A percentile compares a stretch with the other conserved stretches of the same genome.
phyloP scores from a whole-genome alignment of 768 basidiomycete genomes.

The Polyporus arcularius region DNA sequence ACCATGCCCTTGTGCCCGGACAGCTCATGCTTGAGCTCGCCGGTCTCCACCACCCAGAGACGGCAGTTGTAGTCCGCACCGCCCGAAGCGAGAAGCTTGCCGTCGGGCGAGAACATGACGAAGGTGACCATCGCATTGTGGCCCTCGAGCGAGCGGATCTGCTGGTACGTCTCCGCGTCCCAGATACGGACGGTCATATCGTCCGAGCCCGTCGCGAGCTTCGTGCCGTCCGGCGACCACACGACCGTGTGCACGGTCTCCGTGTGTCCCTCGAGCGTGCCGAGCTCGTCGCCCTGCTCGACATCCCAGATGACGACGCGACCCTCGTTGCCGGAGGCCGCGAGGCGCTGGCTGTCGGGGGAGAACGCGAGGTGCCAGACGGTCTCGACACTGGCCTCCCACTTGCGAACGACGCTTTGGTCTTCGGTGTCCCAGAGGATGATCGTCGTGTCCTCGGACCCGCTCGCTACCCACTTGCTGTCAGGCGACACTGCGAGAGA shows the following conservation, averaged over 20 bases:
- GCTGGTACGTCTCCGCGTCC: slow-evolving; percentile 11
- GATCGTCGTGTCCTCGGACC: slow-evolving; percentile 12
- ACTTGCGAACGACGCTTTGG: neutral
- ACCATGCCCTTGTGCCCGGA: slow-evolving; percentile 19
- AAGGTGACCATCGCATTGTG: slow-evolving; percentile 10
- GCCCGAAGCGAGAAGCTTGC: slow-evolving; percentile 7
- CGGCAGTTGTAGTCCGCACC: slow-evolving; percentile 1
- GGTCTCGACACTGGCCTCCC: slow-evolving; percentile 15
- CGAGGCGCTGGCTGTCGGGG: slow-evolving; percentile 17
- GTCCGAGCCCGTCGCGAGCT: slow-evolving; percentile 44
- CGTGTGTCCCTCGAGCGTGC: slow-evolving; percentile 8
- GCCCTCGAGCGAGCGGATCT: slow-evolving; percentile 1
- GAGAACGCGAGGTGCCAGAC: slow-evolving; percentile 23
- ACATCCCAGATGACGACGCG: slow-evolving; percentile 4
- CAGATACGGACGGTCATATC: slow-evolving; percentile 39
- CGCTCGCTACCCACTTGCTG: slow-evolving; percentile 12
- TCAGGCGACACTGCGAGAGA: slow-evolving; percentile 14
- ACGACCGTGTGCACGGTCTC: neutral
- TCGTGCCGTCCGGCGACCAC: slow-evolving; percentile 21
- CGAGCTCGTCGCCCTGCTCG: slow-evolving; percentile 1
- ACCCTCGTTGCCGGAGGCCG: slow-evolving; percentile 10
- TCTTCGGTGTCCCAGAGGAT: slow-evolving; percentile 12
- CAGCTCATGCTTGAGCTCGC: slow-evolving; percentile 19
- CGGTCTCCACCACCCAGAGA: slow-evolving; percentile 43
- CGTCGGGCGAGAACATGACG: slow-evolving; percentile 16